Percentiles rank a stretch among this genome's conserved stretches.
These are phyloP conservation scores for Solanum aculeatissimum DNA, from an alignment of 305 asterid genomes.

Conservation along the genomic window DNA sequence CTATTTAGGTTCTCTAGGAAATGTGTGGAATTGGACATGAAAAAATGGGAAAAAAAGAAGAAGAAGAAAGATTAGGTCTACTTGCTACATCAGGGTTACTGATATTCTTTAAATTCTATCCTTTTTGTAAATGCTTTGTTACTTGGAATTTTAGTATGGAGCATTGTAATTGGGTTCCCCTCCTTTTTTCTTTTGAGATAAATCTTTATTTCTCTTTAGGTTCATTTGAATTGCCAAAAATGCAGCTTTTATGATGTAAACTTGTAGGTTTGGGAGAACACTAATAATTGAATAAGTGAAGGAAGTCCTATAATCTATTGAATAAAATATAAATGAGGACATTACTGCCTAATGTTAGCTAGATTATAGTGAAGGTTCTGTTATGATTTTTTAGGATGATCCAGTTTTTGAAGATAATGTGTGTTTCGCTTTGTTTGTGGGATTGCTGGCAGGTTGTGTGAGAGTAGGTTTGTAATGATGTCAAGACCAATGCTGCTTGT, in stretches of 20 bases:
- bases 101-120: background rate
- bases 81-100: background rate
- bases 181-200: background rate
- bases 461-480: slow-evolving; percentile 38
- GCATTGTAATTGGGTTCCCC: background rate
- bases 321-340: background rate
- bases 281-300: background rate
- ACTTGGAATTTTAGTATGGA: background rate
- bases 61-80: background rate
- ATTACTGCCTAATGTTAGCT: background rate
- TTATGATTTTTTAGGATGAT: background rate
- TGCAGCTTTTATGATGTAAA: background rate
- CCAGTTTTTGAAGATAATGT: background rate
- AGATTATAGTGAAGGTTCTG: background rate
- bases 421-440: background rate
- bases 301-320: background rate
- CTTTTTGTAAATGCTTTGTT: background rate
- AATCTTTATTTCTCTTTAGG: background rate
- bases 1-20: background rate
- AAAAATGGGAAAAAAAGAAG: background rate
- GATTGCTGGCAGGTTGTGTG: slow-evolving; percentile 23
- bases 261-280: background rate
- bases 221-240: background rate
- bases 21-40: background rate
- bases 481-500: slow-evolving; percentile 78